A percentile compares a stretch with the other conserved stretches of the same genome.
These are phyloP conservation scores for Cyclostephanos invisitatus DNA, from an alignment of 108 stramenopile species.

Conservation along the genomic window DNA sequence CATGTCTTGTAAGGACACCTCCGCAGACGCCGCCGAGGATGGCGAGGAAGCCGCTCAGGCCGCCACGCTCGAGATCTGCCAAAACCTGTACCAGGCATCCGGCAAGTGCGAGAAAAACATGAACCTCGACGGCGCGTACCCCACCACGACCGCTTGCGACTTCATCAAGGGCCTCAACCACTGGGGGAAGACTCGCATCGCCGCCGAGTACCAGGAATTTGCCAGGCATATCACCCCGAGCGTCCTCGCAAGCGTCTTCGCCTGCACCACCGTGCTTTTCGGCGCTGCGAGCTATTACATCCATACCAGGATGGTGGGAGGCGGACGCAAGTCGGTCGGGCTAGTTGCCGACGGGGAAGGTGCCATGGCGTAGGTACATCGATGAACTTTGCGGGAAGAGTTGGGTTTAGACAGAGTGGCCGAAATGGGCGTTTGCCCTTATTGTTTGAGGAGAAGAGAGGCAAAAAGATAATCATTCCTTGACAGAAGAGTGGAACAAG, in stretches of 20 bases:
- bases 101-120: conserved; percentile 23
- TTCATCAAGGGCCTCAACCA: conserved; percentile 23
- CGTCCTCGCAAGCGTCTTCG: conserved; percentile 3
- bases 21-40: conserved; percentile 7
- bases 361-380: neutral
- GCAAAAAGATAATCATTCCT: too few relatives aligned
- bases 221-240: neutral
- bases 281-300: neutral
- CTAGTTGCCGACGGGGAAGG: neutral
- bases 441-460: too few relatives aligned
- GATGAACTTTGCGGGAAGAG: too few relatives aligned
- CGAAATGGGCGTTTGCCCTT: too few relatives aligned
- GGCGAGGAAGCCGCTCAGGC: conserved; percentile 1
- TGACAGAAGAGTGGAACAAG: too few relatives aligned
- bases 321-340: neutral
- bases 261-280: conserved; percentile 1
- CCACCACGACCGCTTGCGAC: conserved; percentile 17
- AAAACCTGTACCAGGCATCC: conserved; percentile 15
- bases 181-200: conserved; percentile 15
- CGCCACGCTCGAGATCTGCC: conserved; percentile 7
- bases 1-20: conserved; percentile 8
- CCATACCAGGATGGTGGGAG: neutral
- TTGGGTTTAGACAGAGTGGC: too few relatives aligned
- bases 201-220: neutral
- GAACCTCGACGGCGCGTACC: conserved; percentile 5